phyloP scores from a whole-genome alignment of 257 asterid species.

The Solanum dulcamara region DNA sequence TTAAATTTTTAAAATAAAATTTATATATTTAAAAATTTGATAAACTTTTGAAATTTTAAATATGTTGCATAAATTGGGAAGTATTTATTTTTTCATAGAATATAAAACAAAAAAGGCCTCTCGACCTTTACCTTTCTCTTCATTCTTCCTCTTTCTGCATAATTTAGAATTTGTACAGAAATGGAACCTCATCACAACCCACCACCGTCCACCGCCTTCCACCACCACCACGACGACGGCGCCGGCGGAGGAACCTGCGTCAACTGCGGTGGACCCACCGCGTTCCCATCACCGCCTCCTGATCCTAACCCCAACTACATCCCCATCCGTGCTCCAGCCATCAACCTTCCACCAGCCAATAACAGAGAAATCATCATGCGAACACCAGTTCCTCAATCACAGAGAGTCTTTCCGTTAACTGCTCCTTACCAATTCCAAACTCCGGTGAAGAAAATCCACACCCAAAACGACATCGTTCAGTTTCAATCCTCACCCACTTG shows the following conservation, averaged over 20 bases:
- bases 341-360: constrained; percentile 59
- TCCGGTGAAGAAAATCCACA: constrained; percentile 49
- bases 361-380: constrained; percentile 64
- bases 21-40: too few relatives aligned
- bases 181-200: constrained; percentile 2
- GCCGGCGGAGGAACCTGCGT: constrained; percentile 20
- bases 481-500: constrained; percentile 51
- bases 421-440: constrained; percentile 47
- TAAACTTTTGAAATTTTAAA: too few relatives aligned
- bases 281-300: constrained; percentile 52
- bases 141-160: background rate
- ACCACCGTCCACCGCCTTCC: constrained; percentile 6
- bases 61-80: too few relatives aligned
- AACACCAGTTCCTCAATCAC: constrained; percentile 82
- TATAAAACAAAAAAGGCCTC: background rate
- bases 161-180: background rate
- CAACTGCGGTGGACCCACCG: constrained; percentile 74
- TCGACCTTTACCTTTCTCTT: background rate
- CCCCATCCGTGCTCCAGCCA: constrained; percentile 87
- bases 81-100: too few relatives aligned
- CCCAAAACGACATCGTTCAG: constrained; percentile 42
- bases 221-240: constrained; percentile 9
- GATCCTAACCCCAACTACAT: constrained; percentile 59
- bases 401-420: constrained; percentile 31
- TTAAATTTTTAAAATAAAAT: too few relatives aligned